Conservation (phyloP, 129 eudicot genomes). For the Smallanthus sonchifolius region DNA sequence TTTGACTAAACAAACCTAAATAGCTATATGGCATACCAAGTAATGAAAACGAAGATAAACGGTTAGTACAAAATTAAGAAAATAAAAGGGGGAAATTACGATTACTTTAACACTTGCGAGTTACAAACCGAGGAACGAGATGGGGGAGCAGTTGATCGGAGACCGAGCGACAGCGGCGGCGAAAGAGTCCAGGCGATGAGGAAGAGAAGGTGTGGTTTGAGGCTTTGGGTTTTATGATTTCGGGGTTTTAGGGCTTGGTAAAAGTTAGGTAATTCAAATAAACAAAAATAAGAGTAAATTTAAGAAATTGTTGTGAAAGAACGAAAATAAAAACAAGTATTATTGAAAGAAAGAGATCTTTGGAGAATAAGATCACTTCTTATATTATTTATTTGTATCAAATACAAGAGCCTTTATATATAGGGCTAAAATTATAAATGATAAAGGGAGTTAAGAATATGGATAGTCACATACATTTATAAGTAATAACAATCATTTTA, state of each 20-base stretch:
- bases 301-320: no score
- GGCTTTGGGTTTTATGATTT: neutral
- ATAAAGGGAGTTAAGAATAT: no score
- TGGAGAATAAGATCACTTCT: no score
- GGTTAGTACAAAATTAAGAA: neutral
- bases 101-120: neutral
- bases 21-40: neutral
- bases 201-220: neutral
- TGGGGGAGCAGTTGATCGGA: neutral
- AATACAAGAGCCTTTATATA: no score
- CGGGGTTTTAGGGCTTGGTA: constrained; percentile 6
- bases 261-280: no score
- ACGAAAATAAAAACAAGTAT: no score
- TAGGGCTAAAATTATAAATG: no score
- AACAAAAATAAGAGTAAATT: no score
- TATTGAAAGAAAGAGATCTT: no score
- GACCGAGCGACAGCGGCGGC: neutral
- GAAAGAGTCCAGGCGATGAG: neutral
- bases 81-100: neutral
- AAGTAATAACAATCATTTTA: no score
- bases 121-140: neutral
- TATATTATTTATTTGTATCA: no score
- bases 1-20: neutral
- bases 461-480: no score
- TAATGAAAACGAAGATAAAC: neutral